Base-by-base conservation (phyloP, 1,284 basidiomycete species). In the Cutaneotrichosporon sp. region DNA sequence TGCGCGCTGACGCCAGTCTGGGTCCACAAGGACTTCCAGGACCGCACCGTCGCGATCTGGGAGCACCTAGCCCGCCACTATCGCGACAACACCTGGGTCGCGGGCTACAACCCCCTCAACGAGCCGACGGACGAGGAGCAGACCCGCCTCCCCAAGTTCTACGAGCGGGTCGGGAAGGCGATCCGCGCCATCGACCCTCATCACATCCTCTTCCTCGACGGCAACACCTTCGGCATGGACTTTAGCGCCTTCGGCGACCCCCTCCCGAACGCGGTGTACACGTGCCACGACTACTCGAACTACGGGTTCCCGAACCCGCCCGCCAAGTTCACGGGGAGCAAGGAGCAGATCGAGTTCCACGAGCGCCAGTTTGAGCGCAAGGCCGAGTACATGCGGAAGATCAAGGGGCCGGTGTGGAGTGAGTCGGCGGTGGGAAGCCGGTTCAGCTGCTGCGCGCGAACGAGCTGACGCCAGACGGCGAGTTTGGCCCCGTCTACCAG, bases 21-120 rank as follows among this genome's bases (percentile, higher is more conserved):
- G 87, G 81, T 81, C 13, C 88, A 89, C 79, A 88, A 85, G 68
- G 88, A 90, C 73, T 89, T 89, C 75, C 88, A 90, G 74, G 87
- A 90, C 71, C 82, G 88, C 5, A 75, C 85, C 3, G 78, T 89
- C 45, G 85, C 85, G 84, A 82, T 90, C 31, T 90, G 89, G 89
- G 82, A 81, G 55, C 79, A 87, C 68, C 80, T 90, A n/a, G 87
- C 88, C 0, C 56, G 49, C 38, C 86, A 85, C 68, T 89, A 90
- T 78, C 84, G 81, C 59, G 82, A 83, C 59, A 87, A 90, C 70
- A 75, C 82, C 47, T 90, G 89, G 89, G 76, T 81, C 20, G 73
- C 73, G 20, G 74, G 77, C 83, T 91, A 89, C 76, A 90, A 90
- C 76, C 84, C 86, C 5, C 80, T 91, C 51, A 91, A 90, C 77